Conservation (phyloP, 768 basidiomycete genomes). For the Trametes punicea region DNA sequence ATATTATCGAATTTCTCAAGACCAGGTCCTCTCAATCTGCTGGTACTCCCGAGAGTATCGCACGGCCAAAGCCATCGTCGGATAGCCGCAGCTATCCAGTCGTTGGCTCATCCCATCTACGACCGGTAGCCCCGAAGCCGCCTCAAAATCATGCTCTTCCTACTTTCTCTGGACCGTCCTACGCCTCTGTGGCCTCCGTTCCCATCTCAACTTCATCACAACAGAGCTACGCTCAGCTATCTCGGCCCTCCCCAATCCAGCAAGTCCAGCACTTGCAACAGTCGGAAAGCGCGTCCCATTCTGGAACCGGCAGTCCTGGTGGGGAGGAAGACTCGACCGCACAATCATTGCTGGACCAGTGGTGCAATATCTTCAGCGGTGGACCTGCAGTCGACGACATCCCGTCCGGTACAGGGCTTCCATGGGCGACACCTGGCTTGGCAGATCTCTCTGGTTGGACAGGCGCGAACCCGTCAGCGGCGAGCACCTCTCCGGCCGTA, state of each 20-base stretch:
- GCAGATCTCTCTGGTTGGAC: constrained; percentile 61
- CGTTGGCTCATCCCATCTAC: neutral
- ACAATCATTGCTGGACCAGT: constrained; percentile 77
- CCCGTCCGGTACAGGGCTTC: constrained; percentile 32
- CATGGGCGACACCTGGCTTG: constrained; percentile 59
- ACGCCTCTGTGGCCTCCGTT: constrained; percentile 26
- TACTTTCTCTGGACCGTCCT: constrained; percentile 14
- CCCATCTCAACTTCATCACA: constrained; percentile 1
- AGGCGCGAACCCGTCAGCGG: constrained; percentile 26
- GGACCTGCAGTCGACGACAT: constrained; percentile 42
- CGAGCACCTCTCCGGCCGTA: constrained; percentile 31
- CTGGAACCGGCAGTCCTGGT: constrained; percentile 63
- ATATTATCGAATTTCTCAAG: constrained; percentile 81
- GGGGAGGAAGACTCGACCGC: constrained; percentile 71
- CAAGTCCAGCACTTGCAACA: constrained; percentile 63
- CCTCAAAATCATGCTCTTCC: constrained; percentile 20
- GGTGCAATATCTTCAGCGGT: constrained; percentile 79
- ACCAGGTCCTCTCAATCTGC: constrained; percentile 56
- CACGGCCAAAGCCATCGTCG: constrained; percentile 11
- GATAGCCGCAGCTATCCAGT: constrained; percentile 4
- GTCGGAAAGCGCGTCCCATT: constrained; percentile 48
- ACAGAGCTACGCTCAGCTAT: constrained; percentile 1
- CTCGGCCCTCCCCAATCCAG: constrained; percentile 37
- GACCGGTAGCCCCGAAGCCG: constrained; percentile 2
- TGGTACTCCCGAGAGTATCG: constrained; percentile 26